These are phyloP conservation scores for Arabidopsis lyrata DNA, from an alignment of 441 rosid genomes.

Conservation along the genomic window DNA sequence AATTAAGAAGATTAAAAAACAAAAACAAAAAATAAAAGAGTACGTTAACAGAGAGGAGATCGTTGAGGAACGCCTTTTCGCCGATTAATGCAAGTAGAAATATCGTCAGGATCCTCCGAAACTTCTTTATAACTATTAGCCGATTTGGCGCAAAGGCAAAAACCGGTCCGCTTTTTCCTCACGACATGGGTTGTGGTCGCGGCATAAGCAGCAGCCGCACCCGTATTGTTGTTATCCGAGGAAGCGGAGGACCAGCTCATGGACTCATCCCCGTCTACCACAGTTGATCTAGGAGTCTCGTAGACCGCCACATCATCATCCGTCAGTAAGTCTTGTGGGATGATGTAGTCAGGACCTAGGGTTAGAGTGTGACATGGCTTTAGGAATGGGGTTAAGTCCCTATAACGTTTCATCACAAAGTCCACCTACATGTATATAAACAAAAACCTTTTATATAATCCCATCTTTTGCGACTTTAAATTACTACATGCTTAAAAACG, in stretches of 20 bases:
- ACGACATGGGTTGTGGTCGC: slow-evolving; percentile 51
- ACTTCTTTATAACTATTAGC: slow-evolving; percentile 58
- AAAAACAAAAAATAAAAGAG: not conserved
- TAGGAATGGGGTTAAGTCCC: slow-evolving; percentile 69
- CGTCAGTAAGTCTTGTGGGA: slow-evolving; percentile 65
- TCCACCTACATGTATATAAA: slow-evolving; percentile 66
- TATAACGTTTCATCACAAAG: slow-evolving; percentile 77
- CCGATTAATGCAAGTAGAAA: slow-evolving; percentile 75
- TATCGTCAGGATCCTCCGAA: slow-evolving; percentile 58
- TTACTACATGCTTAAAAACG: not conserved
- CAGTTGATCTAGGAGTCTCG: slow-evolving; percentile 67
- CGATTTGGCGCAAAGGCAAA: slow-evolving; percentile 65
- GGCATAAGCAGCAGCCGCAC: slow-evolving; percentile 42
- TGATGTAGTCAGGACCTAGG: slow-evolving; percentile 85
- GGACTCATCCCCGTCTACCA: slow-evolving; percentile 73
- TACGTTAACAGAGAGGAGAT: slow-evolving; percentile 79
- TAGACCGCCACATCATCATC: slow-evolving; percentile 65
- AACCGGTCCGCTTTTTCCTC: slow-evolving; percentile 85
- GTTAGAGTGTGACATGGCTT: slow-evolving; percentile 72
- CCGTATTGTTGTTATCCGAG: slow-evolving; percentile 57
- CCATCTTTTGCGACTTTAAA: not conserved
- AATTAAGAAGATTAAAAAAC: not conserved
- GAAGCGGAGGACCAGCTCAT: slow-evolving; percentile 81
- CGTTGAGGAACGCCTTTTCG: slow-evolving; percentile 95
- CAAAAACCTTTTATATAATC: not conserved